Conservation (phyloP, 495 filamentous ascomycete genomes). For the Xanthoparmelia taractica region DNA sequence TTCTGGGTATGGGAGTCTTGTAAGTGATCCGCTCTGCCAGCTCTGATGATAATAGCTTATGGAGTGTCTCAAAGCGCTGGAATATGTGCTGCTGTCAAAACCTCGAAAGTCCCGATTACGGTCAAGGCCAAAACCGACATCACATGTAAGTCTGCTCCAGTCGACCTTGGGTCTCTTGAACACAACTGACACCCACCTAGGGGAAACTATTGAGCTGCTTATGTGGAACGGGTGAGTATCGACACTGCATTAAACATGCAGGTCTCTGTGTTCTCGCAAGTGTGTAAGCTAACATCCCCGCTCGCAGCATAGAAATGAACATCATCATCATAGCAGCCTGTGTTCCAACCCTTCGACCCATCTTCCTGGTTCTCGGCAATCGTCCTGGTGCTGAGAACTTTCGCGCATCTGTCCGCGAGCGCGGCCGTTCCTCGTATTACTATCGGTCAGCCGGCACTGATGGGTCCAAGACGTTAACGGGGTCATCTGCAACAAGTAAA, state of each 20-base stretch:
- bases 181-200: slow-evolving; percentile 5
- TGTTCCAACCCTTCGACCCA: slow-evolving; percentile 41
- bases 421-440: slow-evolving; percentile 11
- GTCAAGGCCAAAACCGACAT: slow-evolving; percentile 34
- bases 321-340: slow-evolving; percentile 43
- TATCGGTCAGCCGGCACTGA: background rate
- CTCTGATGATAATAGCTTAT: background rate
- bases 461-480: background rate
- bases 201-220: slow-evolving; percentile 34
- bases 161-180: background rate
- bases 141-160: slow-evolving; percentile 31
- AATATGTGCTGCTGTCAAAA: slow-evolving; percentile 37
- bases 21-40: slow-evolving; percentile 19
- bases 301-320: slow-evolving; percentile 36
- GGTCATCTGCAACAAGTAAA: background rate
- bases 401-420: background rate
- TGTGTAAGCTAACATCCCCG: background rate
- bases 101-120: slow-evolving; percentile 32
- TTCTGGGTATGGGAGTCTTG: slow-evolving; percentile 40
- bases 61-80: slow-evolving; percentile 16
- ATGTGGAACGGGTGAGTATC: slow-evolving; percentile 36
- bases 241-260: too few relatives aligned
- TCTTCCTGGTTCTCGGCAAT: slow-evolving; percentile 33
- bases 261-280: background rate
- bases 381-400: slow-evolving; percentile 8